A percentile compares a stretch with the other conserved stretches of the same genome.
Evolutionary conservation across 306 rosid genomes (phyloP).

Genomic region (Cyclanthera cordifolia): DNA sequence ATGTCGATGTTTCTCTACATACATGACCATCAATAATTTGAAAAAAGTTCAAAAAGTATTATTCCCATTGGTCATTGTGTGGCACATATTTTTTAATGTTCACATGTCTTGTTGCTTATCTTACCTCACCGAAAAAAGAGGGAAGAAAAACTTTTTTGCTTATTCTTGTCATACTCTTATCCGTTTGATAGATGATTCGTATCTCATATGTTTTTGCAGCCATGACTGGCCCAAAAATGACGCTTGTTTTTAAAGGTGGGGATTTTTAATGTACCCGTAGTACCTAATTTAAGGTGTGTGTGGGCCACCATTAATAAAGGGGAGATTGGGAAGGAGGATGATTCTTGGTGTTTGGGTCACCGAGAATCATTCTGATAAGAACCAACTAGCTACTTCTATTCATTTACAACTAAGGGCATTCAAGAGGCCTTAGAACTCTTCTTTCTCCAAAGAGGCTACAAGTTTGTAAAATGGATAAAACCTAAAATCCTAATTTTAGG

Average conservation of each 20-base stretch:
- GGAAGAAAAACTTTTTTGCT: background rate
- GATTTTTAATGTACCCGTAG: background rate
- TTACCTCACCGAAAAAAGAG: background rate
- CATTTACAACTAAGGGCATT: no score
- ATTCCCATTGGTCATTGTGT: background rate
- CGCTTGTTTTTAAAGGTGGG: background rate
- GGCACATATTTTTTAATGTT: background rate
- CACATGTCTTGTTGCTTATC: background rate
- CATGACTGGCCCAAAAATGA: background rate
- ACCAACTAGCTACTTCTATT: no score
- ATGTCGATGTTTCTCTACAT: background rate
- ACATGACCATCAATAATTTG: background rate
- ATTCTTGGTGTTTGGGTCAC: no score
- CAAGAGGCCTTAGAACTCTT: no score
- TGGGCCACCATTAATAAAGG: no score
- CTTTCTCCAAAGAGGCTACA: no score
- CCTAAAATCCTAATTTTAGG: no score
- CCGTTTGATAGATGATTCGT: background rate
- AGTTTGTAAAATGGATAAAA: no score
- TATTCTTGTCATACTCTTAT: background rate
- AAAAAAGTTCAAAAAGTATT: background rate
- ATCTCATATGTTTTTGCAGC: background rate
- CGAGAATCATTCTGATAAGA: no score
- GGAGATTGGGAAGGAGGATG: no score
- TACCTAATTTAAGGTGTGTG: no score